Base-by-base conservation (phyloP, 208 protist genomes). In the Trypanosoma boissoni region DNA sequence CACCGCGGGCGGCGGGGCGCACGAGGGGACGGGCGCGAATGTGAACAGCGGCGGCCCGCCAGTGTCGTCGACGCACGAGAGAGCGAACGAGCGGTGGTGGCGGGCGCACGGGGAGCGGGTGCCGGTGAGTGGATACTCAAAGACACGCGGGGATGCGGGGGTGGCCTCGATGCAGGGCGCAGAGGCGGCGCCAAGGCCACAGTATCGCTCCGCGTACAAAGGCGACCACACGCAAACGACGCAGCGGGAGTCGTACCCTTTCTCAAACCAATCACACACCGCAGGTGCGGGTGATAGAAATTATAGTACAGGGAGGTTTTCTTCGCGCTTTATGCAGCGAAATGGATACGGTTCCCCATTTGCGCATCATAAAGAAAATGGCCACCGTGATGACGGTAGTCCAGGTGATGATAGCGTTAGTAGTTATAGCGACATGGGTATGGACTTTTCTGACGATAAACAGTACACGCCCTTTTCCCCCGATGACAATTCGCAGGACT, bases 61-160 rank as follows among this genome's bases (percentile, higher is more conserved):
- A 12, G 32, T 37, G 8, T 16, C 32, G 8, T 44, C 29, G 29
- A 50, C 59, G 50, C 61, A 31, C 37, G 31, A 45, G 52, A 50
- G 43, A 6, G 69, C 71, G 3, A 70, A 90, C 26, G 57, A 68
- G 57, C 75, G 67, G 2, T 86, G 78, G 76, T 67, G 73, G 4
- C 69, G 71, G 21, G 83, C 83, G 4, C 83, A 90, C 54, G 79
- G 83, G 23, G 39, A 50, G 2, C 78, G 79, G 2, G 83, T 90
- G 45, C 83, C 83, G 4, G 59, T 90, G 10, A 90, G 83, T 44
- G 83, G 73, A 10, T 90, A 90, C 73, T 72, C 56, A 14, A 27
- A 44, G 23, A 18, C n/a, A 34, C 36, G 44, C 10, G 45, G 21
- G 21, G 37, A 41, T 37, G 42, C 3, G 6, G n/a, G n/a, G n/a